phyloP scores from a whole-genome alignment of 106 monocot genomes.

The Dioscorea dumetorum region DNA sequence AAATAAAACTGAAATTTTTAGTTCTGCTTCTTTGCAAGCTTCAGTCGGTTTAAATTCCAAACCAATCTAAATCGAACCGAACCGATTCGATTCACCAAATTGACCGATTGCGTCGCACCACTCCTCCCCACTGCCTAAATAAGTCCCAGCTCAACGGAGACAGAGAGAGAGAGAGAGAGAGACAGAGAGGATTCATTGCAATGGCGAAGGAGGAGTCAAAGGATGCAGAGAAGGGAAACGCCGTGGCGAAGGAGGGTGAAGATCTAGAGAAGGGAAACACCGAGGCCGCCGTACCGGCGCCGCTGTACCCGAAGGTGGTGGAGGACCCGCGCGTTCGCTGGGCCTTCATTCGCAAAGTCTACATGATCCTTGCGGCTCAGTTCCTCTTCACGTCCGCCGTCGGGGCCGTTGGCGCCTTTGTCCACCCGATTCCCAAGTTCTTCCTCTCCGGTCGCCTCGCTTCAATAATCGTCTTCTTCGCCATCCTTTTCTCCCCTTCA shows the following conservation, averaged over 20 bases:
- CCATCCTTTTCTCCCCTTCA: constrained; percentile 58
- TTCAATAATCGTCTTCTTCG: constrained; percentile 53
- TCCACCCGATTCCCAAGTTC: constrained; percentile 48
- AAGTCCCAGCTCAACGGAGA: too few relatives aligned
- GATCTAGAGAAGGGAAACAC: too few relatives aligned
- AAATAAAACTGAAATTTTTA: neutral
- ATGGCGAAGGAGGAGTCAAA: neutral
- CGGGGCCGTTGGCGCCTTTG: constrained; percentile 48
- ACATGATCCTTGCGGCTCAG: constrained; percentile 59
- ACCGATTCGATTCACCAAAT: too few relatives aligned
- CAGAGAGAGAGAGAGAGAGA: neutral
- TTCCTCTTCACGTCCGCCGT: constrained; percentile 52
- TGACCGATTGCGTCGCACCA: too few relatives aligned
- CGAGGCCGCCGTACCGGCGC: constrained; percentile 1
- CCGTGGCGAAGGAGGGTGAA: constrained; percentile 14
- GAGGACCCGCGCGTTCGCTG: constrained; percentile 63
- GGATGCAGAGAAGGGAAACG: constrained; percentile 7
- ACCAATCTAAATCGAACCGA: too few relatives aligned
- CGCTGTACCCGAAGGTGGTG: constrained; percentile 65
- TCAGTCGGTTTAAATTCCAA: too few relatives aligned
- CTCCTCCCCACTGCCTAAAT: too few relatives aligned
- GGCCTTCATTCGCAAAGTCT: constrained; percentile 75
- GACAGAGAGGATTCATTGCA: neutral
- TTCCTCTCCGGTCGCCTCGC: constrained; percentile 30
- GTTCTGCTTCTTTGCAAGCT: too few relatives aligned